phyloP scores from a whole-genome alignment of 106 monocot genomes.

The Allium fistulosum region DNA sequence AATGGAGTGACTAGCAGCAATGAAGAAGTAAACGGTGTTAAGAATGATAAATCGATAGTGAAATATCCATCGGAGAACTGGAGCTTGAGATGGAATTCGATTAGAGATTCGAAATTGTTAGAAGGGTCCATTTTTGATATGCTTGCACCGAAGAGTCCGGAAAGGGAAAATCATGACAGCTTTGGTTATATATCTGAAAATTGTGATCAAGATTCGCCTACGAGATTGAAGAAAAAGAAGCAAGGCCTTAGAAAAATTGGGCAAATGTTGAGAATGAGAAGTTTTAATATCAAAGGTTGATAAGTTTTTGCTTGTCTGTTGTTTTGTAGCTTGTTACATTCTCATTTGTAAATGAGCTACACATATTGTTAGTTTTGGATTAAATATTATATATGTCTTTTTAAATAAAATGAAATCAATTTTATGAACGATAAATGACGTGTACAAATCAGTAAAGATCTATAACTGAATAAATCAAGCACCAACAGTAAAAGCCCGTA shows the following conservation, averaged over 20 bases:
- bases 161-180: slow-evolving; percentile 1
- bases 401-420: too few species aligned
- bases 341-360: too few species aligned
- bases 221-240: slow-evolving; percentile 40
- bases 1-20: slow-evolving; percentile 26
- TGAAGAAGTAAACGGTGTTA: slow-evolving; percentile 4
- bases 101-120: slow-evolving; percentile 1
- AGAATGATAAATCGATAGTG: background rate
- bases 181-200: background rate
- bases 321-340: too few species aligned
- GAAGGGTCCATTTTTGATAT: slow-evolving; percentile 11
- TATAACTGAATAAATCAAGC: too few species aligned
- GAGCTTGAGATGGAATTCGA: slow-evolving; percentile 2
- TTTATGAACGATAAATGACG: too few species aligned
- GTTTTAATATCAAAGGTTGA: slow-evolving; percentile 10
- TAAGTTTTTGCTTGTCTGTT: too few species aligned
- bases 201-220: slow-evolving; percentile 10
- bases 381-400: too few species aligned
- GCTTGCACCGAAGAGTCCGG: background rate
- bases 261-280: slow-evolving; percentile 41
- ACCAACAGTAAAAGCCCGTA: too few species aligned
- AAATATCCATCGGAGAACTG: slow-evolving; percentile 20
- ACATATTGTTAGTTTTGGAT: too few species aligned
- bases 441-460: too few species aligned
- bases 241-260: slow-evolving; percentile 36